These are phyloP conservation scores for Pholiota molesta DNA, from an alignment of 768 basidiomycete genomes.

Conservation along the genomic window DNA sequence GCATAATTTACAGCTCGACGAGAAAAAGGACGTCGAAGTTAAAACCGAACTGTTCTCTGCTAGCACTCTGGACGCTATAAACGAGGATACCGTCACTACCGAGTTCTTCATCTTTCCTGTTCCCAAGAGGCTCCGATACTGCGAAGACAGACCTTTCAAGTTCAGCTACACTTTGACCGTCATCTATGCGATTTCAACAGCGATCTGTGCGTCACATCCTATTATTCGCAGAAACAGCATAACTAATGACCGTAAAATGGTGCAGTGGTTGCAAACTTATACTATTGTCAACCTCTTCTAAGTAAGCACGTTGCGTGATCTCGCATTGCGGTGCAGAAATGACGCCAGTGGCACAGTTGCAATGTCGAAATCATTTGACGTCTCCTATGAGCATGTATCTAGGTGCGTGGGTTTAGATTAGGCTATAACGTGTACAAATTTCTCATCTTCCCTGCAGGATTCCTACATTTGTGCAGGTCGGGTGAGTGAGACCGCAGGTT, in stretches of 20 bases:
- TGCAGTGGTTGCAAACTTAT: slow-evolving; percentile 67
- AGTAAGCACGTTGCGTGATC: slow-evolving; percentile 42
- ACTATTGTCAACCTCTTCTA: slow-evolving; percentile 80
- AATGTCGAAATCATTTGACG: slow-evolving; percentile 31
- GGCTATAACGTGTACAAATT: slow-evolving; percentile 1
- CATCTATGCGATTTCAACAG: slow-evolving; percentile 64
- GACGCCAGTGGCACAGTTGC: slow-evolving; percentile 32
- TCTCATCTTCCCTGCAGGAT: slow-evolving; percentile 39
- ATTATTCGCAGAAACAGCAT: not conserved
- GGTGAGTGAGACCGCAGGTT: slow-evolving; percentile 37
- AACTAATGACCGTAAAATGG: not conserved
- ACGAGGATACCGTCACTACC: not conserved
- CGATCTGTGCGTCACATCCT: slow-evolving; percentile 42
- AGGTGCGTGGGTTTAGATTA: slow-evolving; percentile 12
- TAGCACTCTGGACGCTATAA: not conserved
- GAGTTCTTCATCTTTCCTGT: slow-evolving; percentile 54
- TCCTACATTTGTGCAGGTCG: slow-evolving; percentile 67
- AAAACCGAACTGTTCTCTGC: not conserved
- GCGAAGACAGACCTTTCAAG: slow-evolving; percentile 50
- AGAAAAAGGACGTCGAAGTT: not conserved
- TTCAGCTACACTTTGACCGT: slow-evolving; percentile 57
- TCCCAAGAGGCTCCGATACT: slow-evolving; percentile 54
- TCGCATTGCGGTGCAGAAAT: not conserved
- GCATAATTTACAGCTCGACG: not conserved
- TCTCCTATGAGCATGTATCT: slow-evolving; percentile 23